Percentiles rank a stretch among this genome's conserved stretches.
These are phyloP conservation scores for Hemisphaericaspora nanyangensis DNA, from an alignment of 805 yeast species.

Conservation along the genomic window DNA sequence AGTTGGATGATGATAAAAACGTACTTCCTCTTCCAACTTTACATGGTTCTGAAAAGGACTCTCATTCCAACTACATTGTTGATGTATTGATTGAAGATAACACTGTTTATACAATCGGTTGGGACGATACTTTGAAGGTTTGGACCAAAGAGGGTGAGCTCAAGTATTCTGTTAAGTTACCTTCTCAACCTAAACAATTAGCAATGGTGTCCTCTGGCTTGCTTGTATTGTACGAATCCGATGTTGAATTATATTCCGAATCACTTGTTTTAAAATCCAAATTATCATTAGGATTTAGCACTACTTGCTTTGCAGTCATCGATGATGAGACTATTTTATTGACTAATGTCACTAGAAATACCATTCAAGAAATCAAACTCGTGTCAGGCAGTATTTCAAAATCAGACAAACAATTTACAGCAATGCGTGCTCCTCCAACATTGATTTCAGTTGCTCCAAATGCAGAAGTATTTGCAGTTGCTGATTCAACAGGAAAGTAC, in stretches of 20 bases:
- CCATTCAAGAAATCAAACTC: slow-evolving; percentile 24
- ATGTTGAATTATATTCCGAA: slow-evolving; percentile 20
- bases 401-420: slow-evolving; percentile 48
- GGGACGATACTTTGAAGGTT: slow-evolving; percentile 77
- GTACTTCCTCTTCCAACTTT: slow-evolving; percentile 13
- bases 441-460: slow-evolving; percentile 67
- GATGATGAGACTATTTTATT: slow-evolving; percentile 21
- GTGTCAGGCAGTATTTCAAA: slow-evolving; percentile 19
- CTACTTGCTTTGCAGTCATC: slow-evolving; percentile 23
- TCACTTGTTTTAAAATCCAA: slow-evolving; percentile 12
- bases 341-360: slow-evolving; percentile 27
- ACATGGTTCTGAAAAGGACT: slow-evolving; percentile 22
- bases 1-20: slow-evolving; percentile 15
- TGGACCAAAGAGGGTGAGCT: slow-evolving; percentile 22
- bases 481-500: slow-evolving; percentile 85
- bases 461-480: slow-evolving; percentile 69
- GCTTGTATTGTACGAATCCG: slow-evolving; percentile 28
- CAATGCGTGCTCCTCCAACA: slow-evolving; percentile 61
- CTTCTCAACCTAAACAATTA: slow-evolving; percentile 36
- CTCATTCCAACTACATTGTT: slow-evolving; percentile 67
- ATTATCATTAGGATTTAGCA: slow-evolving; percentile 17
- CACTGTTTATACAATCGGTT: slow-evolving; percentile 56
- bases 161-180: slow-evolving; percentile 12
- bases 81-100: slow-evolving; percentile 36
- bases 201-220: slow-evolving; percentile 24